Evolutionary conservation across 164 flowering plant species (phyloP).

Genomic region (Cinnamomum micranthum): DNA sequence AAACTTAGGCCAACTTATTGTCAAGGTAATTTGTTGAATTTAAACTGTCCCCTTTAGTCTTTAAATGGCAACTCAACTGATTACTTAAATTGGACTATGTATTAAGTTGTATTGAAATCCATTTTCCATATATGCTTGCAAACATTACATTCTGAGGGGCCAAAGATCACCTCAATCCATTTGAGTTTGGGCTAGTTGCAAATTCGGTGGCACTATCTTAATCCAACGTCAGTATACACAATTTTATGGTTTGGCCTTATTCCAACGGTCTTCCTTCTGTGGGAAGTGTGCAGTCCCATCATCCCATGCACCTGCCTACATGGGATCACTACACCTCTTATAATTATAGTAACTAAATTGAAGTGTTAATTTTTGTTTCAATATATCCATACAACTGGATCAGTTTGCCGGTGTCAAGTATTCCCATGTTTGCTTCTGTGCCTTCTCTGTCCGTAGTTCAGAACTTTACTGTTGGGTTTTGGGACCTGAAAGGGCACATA

Average conservation of each 20-base stretch:
- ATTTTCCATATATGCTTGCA: not conserved
- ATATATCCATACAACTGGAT: too few species aligned
- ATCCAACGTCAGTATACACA: not conserved
- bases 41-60: not conserved
- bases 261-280: not conserved
- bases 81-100: not conserved
- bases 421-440: too few species aligned
- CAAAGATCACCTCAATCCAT: not conserved
- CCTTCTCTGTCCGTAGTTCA: too few species aligned
- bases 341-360: too few species aligned
- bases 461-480: too few species aligned
- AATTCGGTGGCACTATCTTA: not conserved
- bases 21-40: not conserved
- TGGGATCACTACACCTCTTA: not conserved
- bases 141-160: not conserved
- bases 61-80: too few species aligned
- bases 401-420: too few species aligned
- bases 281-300: not conserved
- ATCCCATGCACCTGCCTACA: too few species aligned
- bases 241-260: not conserved
- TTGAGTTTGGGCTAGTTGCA: not conserved
- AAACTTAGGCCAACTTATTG: not conserved
- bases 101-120: too few species aligned
- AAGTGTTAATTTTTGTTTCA: too few species aligned
- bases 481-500: too few species aligned